Conservation (phyloP, 768 basidiomycete genomes). For the Suillus hirtellus region DNA sequence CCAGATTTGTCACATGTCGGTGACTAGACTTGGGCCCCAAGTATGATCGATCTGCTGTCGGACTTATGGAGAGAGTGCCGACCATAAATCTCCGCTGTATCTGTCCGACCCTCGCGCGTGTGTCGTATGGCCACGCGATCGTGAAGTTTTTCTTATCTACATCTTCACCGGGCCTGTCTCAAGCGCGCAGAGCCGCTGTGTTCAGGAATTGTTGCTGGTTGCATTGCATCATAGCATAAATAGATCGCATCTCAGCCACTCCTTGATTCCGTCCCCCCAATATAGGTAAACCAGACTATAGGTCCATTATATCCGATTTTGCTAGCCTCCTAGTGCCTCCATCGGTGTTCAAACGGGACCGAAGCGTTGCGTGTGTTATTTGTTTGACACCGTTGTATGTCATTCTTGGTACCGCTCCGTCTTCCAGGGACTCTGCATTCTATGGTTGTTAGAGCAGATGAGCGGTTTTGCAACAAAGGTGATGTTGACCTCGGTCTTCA, state of each 20-base stretch:
- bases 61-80: conserved; percentile 4
- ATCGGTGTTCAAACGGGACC: background rate
- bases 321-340: background rate
- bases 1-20: conserved; percentile 9
- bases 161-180: background rate
- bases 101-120: background rate
- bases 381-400: background rate
- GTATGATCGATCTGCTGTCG: conserved; percentile 8
- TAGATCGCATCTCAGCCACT: background rate
- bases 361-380: background rate
- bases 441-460: background rate
- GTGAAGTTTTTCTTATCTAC: background rate
- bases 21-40: conserved; percentile 6
- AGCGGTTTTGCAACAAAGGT: background rate
- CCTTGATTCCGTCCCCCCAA: background rate
- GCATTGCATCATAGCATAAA: background rate
- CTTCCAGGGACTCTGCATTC: background rate
- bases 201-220: background rate
- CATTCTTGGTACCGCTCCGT: background rate
- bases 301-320: background rate
- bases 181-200: background rate
- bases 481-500: conserved; percentile 4
- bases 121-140: conserved; percentile 4
- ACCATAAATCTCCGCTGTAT: conserved; percentile 9
- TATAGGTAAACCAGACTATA: background rate